phyloP scores from a whole-genome alignment of 2,329 filamentous ascomycete genomes.

The Chrysosporium keratinophilum region DNA sequence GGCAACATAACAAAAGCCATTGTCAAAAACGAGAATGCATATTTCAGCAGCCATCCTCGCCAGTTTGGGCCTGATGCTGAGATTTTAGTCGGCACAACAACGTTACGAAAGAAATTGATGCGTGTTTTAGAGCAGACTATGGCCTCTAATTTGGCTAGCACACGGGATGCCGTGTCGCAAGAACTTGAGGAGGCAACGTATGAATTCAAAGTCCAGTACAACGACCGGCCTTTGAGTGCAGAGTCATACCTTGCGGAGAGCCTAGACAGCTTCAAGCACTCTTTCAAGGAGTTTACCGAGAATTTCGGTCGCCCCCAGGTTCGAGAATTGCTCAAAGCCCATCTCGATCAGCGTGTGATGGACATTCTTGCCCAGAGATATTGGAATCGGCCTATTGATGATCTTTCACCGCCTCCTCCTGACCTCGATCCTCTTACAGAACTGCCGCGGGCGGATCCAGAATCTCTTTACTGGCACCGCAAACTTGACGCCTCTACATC shows the following conservation, averaged over 20 bases:
- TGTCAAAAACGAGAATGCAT: constrained; percentile 75
- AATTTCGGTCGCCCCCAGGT: constrained; percentile 84
- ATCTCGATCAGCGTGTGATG: constrained; percentile 87
- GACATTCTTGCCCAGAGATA: constrained; percentile 88
- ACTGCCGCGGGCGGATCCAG: constrained; percentile 72
- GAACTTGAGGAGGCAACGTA: constrained; percentile 95
- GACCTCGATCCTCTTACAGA: constrained; percentile 65
- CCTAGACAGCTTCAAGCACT: constrained; percentile 92
- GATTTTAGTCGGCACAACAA: constrained; percentile 71
- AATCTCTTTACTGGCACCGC: constrained; percentile 82
- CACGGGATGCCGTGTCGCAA: constrained; percentile 83
- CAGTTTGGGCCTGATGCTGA: constrained; percentile 67
- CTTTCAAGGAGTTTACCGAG: constrained; percentile 88
- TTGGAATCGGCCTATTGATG: constrained; percentile 93
- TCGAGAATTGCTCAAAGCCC: constrained; percentile 75
- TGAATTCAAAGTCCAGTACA: constrained; percentile 99
- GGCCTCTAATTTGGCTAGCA: constrained; percentile 81
- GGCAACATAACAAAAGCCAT: constrained; percentile 73
- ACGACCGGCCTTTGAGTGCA: constrained; percentile 84
- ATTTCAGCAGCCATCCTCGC: constrained; percentile 70
- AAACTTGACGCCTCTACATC: constrained; percentile 89
- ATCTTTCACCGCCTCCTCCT: constrained; percentile 55
- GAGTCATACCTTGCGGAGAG: constrained; percentile 95
- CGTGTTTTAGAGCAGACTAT: constrained; percentile 93
- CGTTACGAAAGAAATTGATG: constrained; percentile 91